Base-by-base conservation (phyloP, 2,329 filamentous ascomycete genomes). In the Capronia epimyces region DNA sequence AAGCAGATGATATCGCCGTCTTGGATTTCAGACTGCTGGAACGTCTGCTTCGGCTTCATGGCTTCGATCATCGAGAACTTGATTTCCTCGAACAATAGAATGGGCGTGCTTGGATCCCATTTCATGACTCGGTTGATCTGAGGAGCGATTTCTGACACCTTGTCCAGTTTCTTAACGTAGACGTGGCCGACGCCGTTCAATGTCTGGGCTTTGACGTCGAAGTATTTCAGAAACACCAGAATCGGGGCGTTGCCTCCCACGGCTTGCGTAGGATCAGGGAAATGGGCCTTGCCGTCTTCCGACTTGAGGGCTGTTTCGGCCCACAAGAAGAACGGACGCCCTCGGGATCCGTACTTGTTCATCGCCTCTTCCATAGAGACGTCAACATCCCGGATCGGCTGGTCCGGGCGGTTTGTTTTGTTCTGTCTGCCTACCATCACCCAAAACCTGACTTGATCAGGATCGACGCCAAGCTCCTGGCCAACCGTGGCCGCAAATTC, bases 361-460 rank as follows among this genome's bases (percentile, higher is more conserved):
- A 80, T 76, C 2, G 82, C 82, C 57, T 96, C 89, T 60, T 90
- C 87, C 12, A 93, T 74, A 0, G 83, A 90, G 66, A 88, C 85
- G 3, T 84, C 78, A 1, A 82, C 71, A 63, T 95, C 89, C 66
- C 81, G 80, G 43, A 98, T 82, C 0, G 89, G 87, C 52, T 88
- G 84, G 65, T 98, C 93, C 0, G 94, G 93, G 15, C 93, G 82
- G 31, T 89, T 85, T 0, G 93, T 98, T 69, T 95, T 96, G 67
- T 98, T 98, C 67, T 98, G 93, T 9, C 93, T 85, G 65, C 96
- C 97, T 1, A 98, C 93, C 90, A 98, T 96, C 48, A 89, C 82
- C 94, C 93, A 98, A 15, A 95, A 79, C 18, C 93, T 82, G 20
- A 97, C 71, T 55, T 81, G 79, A 50, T 82, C 81, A 0, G 84